Evolutionary conservation across 768 basidiomycete species (phyloP), one percentile per base, ranked within the genome.

Genomic region (Mycena floridula): DNA sequence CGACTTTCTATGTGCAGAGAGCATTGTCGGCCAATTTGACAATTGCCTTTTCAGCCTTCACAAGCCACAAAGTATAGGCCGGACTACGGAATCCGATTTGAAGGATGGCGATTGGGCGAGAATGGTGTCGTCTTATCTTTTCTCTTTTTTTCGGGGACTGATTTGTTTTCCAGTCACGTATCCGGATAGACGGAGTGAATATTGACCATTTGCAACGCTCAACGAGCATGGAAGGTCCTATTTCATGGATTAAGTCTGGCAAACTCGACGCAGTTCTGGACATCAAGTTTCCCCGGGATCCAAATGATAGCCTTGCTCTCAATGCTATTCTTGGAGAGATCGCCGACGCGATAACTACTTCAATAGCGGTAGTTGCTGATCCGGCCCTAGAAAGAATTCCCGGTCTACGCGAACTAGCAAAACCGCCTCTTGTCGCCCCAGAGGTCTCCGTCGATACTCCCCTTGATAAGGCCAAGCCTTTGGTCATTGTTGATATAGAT

Each of bases 221-320:
- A 25, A 81, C 84, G 4, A 88, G 85, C 2, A 74, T 75, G 43
- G 88, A 85, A 50, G 89, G 92, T 6, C 93, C 94, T 11, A 85
- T 98, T 48, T 93, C 92, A 2, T 99, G 96, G 96, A 92, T 99
- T 47, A 94, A 88, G 0, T 89, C 94, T 0, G 96, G 96, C 35
- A 96, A 95, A 63, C 76, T 96, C 22, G 96, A 99, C 57, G 89
- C 92, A 8, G 96, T 99, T 5, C 76, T 97, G 20, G 96, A 99
- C 64, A 94, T 99, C 66, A 92, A 94, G 58, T 98, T 99, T 63
- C 94, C 96, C 20, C 81, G 81, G 15, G 83, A 90, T 53, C 79
- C 80, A 8, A 60, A 71, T 41, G 83, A 85, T 46, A 77, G 81
- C 50, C 64, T 75, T 15, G 79, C 81, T 15, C 73, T 96, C 54